phyloP scores from a whole-genome alignment of 257 asterid species.

The Salvia rosmarinus region DNA sequence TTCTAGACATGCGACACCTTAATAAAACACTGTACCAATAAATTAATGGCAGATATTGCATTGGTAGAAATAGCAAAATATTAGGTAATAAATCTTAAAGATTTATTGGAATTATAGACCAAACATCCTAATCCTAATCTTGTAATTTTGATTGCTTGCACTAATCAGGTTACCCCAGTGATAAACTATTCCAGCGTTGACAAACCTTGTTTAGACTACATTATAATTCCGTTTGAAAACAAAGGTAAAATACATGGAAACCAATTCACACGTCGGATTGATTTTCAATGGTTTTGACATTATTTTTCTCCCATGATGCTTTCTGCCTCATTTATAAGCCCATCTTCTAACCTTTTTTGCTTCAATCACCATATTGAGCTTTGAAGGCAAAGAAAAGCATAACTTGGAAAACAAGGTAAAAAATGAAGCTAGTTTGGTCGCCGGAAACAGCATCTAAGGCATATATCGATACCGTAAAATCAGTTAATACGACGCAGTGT shows the following conservation, averaged over 20 bases:
- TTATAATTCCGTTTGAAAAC: neutral
- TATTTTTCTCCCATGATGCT: slow-evolving; percentile 32
- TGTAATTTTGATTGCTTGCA: too few relatives aligned
- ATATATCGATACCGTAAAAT: slow-evolving; percentile 68
- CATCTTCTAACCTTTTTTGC: slow-evolving; percentile 24
- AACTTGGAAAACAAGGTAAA: slow-evolving; percentile 34
- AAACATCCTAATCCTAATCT: too few relatives aligned
- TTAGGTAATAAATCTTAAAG: too few relatives aligned
- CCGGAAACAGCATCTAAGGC: slow-evolving; percentile 73
- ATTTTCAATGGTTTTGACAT: slow-evolving; percentile 53
- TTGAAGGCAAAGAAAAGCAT: slow-evolving; percentile 36
- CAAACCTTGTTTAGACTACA: neutral
- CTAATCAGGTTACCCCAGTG: neutral
- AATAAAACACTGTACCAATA: too few relatives aligned
- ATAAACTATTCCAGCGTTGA: neutral
- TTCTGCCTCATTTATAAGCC: slow-evolving; percentile 33
- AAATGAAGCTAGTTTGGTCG: slow-evolving; percentile 79
- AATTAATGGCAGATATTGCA: too few relatives aligned
- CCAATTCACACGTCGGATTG: slow-evolving; percentile 52
- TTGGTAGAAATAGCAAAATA: too few relatives aligned
- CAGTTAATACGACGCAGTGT: slow-evolving; percentile 61
- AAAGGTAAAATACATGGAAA: neutral
- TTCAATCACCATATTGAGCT: slow-evolving; percentile 31
- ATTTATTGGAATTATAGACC: too few relatives aligned
- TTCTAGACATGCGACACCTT: too few relatives aligned